These are phyloP conservation scores for Curvularia verruculosa DNA, from an alignment of 2,329 filamentous ascomycete genomes.

Conservation along the genomic window DNA sequence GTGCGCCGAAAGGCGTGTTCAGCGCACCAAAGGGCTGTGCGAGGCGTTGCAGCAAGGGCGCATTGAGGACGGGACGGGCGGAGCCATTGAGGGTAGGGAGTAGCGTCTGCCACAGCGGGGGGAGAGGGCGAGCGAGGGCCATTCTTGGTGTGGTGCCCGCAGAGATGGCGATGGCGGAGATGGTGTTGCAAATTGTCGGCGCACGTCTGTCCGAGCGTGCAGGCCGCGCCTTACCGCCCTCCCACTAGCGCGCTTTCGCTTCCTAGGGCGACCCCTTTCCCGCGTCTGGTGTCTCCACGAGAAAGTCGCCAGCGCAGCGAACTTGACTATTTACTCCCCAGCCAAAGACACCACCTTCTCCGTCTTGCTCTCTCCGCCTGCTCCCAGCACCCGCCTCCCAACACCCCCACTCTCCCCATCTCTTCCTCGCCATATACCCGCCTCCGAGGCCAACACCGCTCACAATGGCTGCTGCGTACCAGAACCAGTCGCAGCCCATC, in stretches of 20 bases:
- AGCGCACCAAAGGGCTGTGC: slow-evolving; percentile 61
- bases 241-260: slow-evolving; percentile 45
- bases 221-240: slow-evolving; percentile 32
- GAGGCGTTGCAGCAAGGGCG: slow-evolving; percentile 54
- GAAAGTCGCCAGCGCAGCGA: slow-evolving; percentile 47
- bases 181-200: slow-evolving; percentile 40
- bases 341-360: slow-evolving; percentile 19
- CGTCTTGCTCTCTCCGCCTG: slow-evolving; percentile 20
- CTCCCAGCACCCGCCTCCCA: slow-evolving; percentile 3
- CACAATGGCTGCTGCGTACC: slow-evolving; percentile 70
- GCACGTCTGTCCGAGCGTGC: slow-evolving; percentile 30
- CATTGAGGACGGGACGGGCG: slow-evolving; percentile 46
- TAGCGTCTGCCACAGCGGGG: slow-evolving; percentile 57
- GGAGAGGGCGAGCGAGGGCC: slow-evolving; percentile 51
- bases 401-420: slow-evolving; percentile 19
- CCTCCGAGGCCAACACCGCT: slow-evolving; percentile 34
- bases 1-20: slow-evolving; percentile 63
- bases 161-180: slow-evolving; percentile 17
- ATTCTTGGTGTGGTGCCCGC: slow-evolving; percentile 23
- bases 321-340: slow-evolving; percentile 39
- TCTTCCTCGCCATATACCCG: slow-evolving; percentile 11
- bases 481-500: slow-evolving; percentile 65
- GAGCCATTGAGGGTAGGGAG: slow-evolving; percentile 58
- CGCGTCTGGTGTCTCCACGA: slow-evolving; percentile 44
- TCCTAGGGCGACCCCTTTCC: slow-evolving; percentile 49